Evolutionary conservation across 177 flowering plant genomes (phyloP), one percentile per base, ranked within the genome.

Genomic region (Tripterygium wilfordii): DNA sequence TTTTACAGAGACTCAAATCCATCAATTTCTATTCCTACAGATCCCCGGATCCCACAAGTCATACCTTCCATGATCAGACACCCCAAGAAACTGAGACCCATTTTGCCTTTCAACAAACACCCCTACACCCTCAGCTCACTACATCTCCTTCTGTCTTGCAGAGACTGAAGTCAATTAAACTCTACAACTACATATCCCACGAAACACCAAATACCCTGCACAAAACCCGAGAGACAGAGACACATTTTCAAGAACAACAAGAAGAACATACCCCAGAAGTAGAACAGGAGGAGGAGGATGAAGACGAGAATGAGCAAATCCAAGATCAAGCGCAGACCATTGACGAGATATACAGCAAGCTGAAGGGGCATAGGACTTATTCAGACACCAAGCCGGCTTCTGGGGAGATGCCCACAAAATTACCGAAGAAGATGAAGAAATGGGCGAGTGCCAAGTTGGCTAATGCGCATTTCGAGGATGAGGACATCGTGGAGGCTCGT

Each of bases 381-480:
- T 80, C 95, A 9, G 91, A 82, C 51, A 68, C 75, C 1, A 46
- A 45, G 21, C 86, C 92, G 4, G 25, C 64, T 2, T 45, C 70
- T 5, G 85, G 78, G 0, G 71, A 63, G 26, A 7, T 54, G 3
- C 78, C 76, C 24, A 46, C 13, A 29, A 82, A 56, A 60, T 66
- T 69, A 3, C 52, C 85, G 0, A 57, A 36, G 74, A 86, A 70
- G 63, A 66, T 84, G 74, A 74, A 45, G 79, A 85, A 79, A 35
- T 83, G 86, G 21, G 88, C 88, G 45, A 79, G 83, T 27, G 25
- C 65, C 20, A 79, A 79, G 40, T 79, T 85, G 1, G 57, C 78
- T 1, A 76, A 75, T 21, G 49, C 48, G 33, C 82, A 75, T 56
- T 78, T 77, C n/a, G 61, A 67, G 35, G 74, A 62, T 53, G 53